phyloP scores from a whole-genome alignment of 495 filamentous ascomycete species.

The Penicillium coffeae region DNA sequence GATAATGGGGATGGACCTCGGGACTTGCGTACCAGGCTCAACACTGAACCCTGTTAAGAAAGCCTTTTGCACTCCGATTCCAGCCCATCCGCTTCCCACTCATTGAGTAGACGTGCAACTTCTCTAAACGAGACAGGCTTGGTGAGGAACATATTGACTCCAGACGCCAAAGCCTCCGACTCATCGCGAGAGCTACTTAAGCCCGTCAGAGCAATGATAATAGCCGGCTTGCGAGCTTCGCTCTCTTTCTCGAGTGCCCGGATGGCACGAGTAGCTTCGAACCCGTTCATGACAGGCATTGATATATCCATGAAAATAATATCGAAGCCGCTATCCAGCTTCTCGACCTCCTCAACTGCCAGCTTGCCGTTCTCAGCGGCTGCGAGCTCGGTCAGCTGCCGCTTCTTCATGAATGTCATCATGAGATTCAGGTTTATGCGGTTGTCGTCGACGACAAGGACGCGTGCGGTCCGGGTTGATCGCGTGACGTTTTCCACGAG shows the following conservation, averaged over 20 bases:
- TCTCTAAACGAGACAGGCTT: slow-evolving; percentile 61
- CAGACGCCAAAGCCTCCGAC: slow-evolving; percentile 61
- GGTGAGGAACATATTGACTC: slow-evolving; percentile 70
- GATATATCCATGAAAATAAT: slow-evolving; percentile 66
- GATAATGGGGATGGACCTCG: neutral
- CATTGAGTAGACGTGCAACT: slow-evolving; percentile 43
- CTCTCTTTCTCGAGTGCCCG: slow-evolving; percentile 55
- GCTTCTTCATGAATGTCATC: slow-evolving; percentile 55
- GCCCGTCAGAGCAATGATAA: slow-evolving; percentile 70
- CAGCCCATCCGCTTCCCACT: slow-evolving; percentile 39
- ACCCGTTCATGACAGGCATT: slow-evolving; percentile 75
- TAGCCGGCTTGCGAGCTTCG: slow-evolving; percentile 35
- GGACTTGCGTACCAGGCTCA: too few relatives aligned
- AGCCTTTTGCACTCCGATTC: slow-evolving; percentile 13
- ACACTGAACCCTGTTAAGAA: too few relatives aligned
- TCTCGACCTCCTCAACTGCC: slow-evolving; percentile 49
- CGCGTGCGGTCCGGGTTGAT: slow-evolving; percentile 17
- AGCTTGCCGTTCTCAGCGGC: slow-evolving; percentile 51
- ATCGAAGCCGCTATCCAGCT: slow-evolving; percentile 41
- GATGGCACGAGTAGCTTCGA: slow-evolving; percentile 68
- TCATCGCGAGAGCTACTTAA: slow-evolving; percentile 60
- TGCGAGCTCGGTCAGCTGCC: slow-evolving; percentile 35
- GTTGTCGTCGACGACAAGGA: slow-evolving; percentile 74
- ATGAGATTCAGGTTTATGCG: slow-evolving; percentile 70
- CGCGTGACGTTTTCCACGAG: neutral